Base-by-base conservation (phyloP, 2,329 filamentous ascomycete genomes). In the Sporothrix globosa region DNA sequence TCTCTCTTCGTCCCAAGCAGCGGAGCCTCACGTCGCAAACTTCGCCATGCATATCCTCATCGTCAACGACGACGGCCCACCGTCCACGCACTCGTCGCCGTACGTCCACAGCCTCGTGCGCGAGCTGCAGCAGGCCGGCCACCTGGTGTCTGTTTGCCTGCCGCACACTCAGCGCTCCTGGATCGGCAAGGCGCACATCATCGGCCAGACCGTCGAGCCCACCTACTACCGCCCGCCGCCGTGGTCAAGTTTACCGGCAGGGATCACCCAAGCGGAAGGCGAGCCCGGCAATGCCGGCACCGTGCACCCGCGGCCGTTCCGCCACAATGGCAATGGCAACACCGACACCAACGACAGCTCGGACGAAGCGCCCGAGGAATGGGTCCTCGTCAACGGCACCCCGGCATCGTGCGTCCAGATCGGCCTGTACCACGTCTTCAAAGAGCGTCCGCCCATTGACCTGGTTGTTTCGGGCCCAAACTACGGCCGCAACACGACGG, bases 111-210 rank as follows among this genome's bases (percentile, higher is more conserved):
- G 87, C 73, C 86, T 95, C 71, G 86, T 94, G 56, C 83, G 87
- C 72, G 86, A 87, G 68, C 88, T 96, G 67, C 88, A 93, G 78
- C 81, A 84, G 70, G 88, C 90, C 44, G 93, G 93, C 9, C 95
- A 97, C 81, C 85, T 83, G n/a, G 92, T 98, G 72, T 97, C 93
- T 9, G 94, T 99, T 66, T 91, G 96, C 73, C 87, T 99, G 17
- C 96, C 96, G 1, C 88, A 97, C 79, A 90, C 90, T 7, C 96
- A 99, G 82, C 90, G 95, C 73, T 97, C 93, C 70, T 99, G 96
- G 96, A 98, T 99, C 77, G 94, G 94, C 76, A 99, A 99, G 84
- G 96, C 96, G 2, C 96, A 98, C 81, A 92, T 98, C 77, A 93
- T 98, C 76, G 94, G 94, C 70, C 91, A 95, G 79, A 91, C 92